A percentile compares a stretch with the other conserved stretches of the same genome.
These are phyloP conservation scores for Daldinia bambusicola DNA, from an alignment of 495 filamentous ascomycete genomes.

Conservation along the genomic window DNA sequence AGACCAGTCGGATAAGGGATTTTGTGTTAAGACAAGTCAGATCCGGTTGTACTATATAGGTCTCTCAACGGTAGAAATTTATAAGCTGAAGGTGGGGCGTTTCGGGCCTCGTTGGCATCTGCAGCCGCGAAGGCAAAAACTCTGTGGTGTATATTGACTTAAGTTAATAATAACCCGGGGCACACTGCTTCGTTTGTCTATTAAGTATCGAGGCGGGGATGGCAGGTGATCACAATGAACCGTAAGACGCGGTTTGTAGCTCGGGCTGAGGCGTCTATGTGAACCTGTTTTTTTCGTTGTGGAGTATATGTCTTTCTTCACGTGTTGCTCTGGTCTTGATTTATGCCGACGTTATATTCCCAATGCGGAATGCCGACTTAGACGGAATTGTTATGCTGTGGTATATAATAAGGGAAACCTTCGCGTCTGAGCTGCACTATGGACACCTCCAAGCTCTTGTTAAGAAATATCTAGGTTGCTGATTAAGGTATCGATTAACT, in stretches of 20 bases:
- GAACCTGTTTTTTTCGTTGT: background rate
- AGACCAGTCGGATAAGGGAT: background rate
- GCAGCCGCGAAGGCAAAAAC: conserved; percentile 35
- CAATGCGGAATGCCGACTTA: conserved; percentile 17
- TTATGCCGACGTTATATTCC: conserved; percentile 5
- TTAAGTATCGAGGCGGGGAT: background rate
- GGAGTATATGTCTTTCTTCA: background rate
- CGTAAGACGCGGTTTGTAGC: background rate
- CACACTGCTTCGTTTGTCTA: background rate
- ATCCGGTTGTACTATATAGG: conserved; percentile 25
- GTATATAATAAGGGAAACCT: background rate
- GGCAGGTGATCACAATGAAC: conserved; percentile 8
- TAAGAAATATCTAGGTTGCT: background rate
- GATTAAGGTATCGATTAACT: conserved; percentile 6
- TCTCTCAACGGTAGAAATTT: background rate
- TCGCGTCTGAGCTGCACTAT: background rate
- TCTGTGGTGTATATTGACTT: conserved; percentile 4
- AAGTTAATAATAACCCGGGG: conserved; percentile 1
- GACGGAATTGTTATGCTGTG: conserved; percentile 2
- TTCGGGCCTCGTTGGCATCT: conserved; percentile 39
- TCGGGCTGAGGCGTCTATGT: conserved; percentile 14
- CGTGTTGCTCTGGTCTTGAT: background rate
- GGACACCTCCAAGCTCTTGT: conserved; percentile 8
- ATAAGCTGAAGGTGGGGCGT: conserved; percentile 29
- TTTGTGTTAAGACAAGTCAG: background rate